These are phyloP conservation scores for Salicornia ramosissima DNA, from an alignment of 148 eudicot genomes.

Conservation along the genomic window DNA sequence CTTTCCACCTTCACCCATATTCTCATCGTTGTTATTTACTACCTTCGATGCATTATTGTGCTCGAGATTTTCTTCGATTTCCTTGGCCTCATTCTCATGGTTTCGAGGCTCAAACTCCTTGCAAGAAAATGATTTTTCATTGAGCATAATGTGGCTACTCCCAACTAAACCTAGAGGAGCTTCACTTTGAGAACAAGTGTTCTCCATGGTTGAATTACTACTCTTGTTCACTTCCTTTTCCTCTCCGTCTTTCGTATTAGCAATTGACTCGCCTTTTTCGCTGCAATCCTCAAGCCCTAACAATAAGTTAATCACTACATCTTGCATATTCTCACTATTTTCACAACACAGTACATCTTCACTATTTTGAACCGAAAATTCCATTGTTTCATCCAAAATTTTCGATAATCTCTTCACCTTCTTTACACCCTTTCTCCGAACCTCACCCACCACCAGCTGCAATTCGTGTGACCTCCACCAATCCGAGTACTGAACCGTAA, in stretches of 20 bases:
- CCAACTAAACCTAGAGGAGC: not conserved
- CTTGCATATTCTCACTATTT: not conserved
- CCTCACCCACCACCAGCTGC: not conserved
- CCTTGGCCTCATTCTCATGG: not conserved
- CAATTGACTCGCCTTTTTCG: not conserved
- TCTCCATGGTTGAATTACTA: too few species aligned
- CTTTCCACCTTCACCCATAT: not conserved
- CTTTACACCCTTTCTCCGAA: not conserved
- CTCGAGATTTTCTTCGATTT: not conserved
- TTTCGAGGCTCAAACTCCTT: not conserved
- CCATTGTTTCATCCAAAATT: not conserved
- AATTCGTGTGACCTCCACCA: conserved; percentile 5
- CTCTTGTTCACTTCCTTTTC: not conserved
- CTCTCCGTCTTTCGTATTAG: not conserved
- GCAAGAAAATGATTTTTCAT: not conserved
- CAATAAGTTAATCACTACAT: not conserved
- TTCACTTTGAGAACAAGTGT: not conserved
- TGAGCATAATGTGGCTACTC: not conserved
- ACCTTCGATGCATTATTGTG: not conserved
- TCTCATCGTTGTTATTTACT: not conserved
- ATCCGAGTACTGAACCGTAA: not conserved
- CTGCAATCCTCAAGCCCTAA: not conserved
- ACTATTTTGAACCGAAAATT: not conserved
- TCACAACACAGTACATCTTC: not conserved
- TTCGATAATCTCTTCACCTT: conserved; percentile 1